Evolutionary conservation across 1,139 yeast species (phyloP), one percentile per base, ranked within the genome.

Genomic region (Geotrichum macrosporum): DNA sequence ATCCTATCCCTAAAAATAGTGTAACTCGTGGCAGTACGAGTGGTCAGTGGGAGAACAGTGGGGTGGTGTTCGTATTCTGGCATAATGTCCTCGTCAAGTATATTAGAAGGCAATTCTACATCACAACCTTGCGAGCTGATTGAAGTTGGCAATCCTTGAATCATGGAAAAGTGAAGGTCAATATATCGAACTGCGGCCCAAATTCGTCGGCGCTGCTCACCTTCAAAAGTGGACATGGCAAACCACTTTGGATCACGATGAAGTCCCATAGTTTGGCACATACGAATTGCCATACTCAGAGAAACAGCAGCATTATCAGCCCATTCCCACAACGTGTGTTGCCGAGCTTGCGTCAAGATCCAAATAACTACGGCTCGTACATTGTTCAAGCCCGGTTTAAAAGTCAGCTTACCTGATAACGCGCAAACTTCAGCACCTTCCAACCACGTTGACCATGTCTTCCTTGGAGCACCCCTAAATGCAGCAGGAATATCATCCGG

Each of bases 161-260:
- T 50, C 31, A 64, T 49, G 1, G 69, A 56, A 36, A 55, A 55
- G 38, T 54, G 52, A n/a, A 52, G 48, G 42, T 65, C 69, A 15
- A 64, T 41, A 19, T 53, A 55, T 20, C 54, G 53, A 13, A 64
- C 50, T 13, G 55, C 22, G 4, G 59, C 51, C 68, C 68, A 65
- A 21, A 64, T 46, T 30, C 61, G 53, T 20, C 67, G 53, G 10
- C 68, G 53, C 41, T 60, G 59, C 38, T 64, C 67, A 3, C 61
- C 56, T 38, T 65, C 68, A 47, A 55, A 64, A 4, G 59, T 55
- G 3, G 64, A 51, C 44, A 65, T 50, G 22, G 53, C 55, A 52
- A 65, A 65, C 65, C 66, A 64, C 31, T 59, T 58, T 4, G 69
- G 66, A 47, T 65, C 69, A 22, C 69, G 55, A 47, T 63, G 67